These are phyloP conservation scores for Stylosanthes scabra DNA, from an alignment of 331 rosid genomes.

Conservation along the genomic window DNA sequence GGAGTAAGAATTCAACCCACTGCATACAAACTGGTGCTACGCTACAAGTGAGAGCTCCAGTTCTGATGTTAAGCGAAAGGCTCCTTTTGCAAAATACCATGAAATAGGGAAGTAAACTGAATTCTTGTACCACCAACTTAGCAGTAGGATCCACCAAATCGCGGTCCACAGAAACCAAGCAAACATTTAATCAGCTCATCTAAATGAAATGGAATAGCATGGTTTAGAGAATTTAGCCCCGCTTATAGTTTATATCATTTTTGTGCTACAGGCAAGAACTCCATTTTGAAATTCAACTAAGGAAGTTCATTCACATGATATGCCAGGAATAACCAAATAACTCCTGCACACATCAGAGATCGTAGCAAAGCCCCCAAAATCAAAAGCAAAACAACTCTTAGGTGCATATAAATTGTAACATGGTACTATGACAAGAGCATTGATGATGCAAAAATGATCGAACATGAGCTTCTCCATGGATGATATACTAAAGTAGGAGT, in stretches of 20 bases:
- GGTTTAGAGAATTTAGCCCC: constrained; percentile 55
- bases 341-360: constrained; percentile 52
- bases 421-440: constrained; percentile 57
- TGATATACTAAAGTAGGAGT: constrained; percentile 51
- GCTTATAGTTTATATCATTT: constrained; percentile 49
- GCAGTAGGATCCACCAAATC: constrained; percentile 53
- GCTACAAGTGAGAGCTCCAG: constrained; percentile 60
- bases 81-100: constrained; percentile 57
- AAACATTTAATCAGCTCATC: constrained; percentile 50
- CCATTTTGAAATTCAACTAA: constrained; percentile 53
- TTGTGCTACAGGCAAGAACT: constrained; percentile 57
- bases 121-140: constrained; percentile 49
- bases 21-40: constrained; percentile 51
- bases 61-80: constrained; percentile 45
- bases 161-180: constrained; percentile 49
- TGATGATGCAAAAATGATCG: constrained; percentile 52
- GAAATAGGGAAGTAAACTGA: constrained; percentile 49
- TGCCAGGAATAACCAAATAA: constrained; percentile 56
- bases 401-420: constrained; percentile 61
- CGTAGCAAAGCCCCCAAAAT: constrained; percentile 80
- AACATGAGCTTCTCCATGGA: constrained; percentile 75
- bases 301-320: constrained; percentile 48
- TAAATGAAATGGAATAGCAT: constrained; percentile 49
- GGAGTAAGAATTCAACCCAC: constrained; percentile 63
- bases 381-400: constrained; percentile 69